Base-by-base conservation (phyloP, 2,329 filamentous ascomycete genomes). In the Fusarium drepaniforme region DNA sequence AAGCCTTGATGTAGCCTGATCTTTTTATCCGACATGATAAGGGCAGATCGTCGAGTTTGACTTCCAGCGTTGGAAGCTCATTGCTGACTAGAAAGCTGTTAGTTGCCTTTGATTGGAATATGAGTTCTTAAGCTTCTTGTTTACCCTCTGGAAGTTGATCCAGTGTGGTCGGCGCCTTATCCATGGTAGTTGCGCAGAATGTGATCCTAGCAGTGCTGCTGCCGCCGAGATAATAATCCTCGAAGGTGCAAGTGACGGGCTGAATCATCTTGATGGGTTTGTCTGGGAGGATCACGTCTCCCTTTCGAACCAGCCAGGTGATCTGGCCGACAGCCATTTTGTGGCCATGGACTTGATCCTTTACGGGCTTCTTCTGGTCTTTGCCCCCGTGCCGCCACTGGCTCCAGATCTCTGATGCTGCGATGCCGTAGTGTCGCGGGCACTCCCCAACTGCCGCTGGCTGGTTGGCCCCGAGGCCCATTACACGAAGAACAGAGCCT, bases 401-500 rank as follows among this genome's bases (percentile, higher is more conserved):
- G 25, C 57, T 59, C 57, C 57, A 63, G 44, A 40, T 28, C 35
- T 37, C 60, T 6, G 60, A 63, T 21, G 40, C 60, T 35, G 60
- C 40, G 25, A 63, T 51, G 42, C 60, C 60, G 44, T 63, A 51
- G 42, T 63, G 60, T 63, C 60, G 51, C 8, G 60, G 60, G 21
- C 60, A 63, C 40, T 40, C 40, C 6, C 5, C 9, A 4, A 40
- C 60, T 49, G 60, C 40, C 18, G 44, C 12, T 51, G 28, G 60
- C 30, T 23, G 40, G n/a, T 13, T 51, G 13, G 42, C 60, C 15
- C 60, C 60, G 21, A 63, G 60, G 18, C 60, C 60, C 13, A 51
- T 63, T 12, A 63, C 60, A 49, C 60, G 42, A 38, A 63, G 60
- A 63, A 63, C 42, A 51, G 42, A 63, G 60, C 60, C 60, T 63